Base-by-base conservation (phyloP, 345 rosid species). In the Theobroma cacao region DNA sequence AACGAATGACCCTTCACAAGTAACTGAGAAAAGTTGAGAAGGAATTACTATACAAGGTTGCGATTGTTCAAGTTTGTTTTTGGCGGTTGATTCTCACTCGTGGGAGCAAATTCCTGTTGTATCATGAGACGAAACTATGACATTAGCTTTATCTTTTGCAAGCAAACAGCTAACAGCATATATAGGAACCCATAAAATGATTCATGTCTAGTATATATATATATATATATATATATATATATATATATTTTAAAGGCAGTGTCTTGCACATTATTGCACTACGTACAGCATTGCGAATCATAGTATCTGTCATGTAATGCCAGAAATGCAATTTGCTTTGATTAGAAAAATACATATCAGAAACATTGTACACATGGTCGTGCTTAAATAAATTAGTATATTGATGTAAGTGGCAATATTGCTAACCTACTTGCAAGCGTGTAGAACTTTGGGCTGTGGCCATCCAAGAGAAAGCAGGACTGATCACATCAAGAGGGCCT, bases 381-480 rank as follows among this genome's bases (percentile, higher is more conserved):
- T 76, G 80, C 75, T 47, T 56, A 60, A 48, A 59, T 4, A 71
- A 79, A 56, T 15, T 72, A 50, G 65, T 34, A 47, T 30, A 38
- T 38, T 26, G 60, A 60, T 45, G 20, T 28, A 52, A 70, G 38
- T 40, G 75, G 75, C 48, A 33, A 52, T 28, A 60, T 3, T 17
- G 56, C 41, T 2, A 43, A 67, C 65, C 18, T 62, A 56, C 70
- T 52, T 45, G 28, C 20, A 48, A 41, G 10, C 22, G 50, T 24
- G 60, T 26, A 58, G 18, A 77, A 41, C 62, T 55, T 72, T 63
- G 76, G 34, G 78, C 71, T 31, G 64, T 64, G 63, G 79, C 80
- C 82, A 78, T 83, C 77, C 80, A 79, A 18, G 70, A 77, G 79
- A 75, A 78, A 78, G 70, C 47, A 71, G 79, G 62, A 78, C 26